Evolutionary conservation across 257 asterid genomes (phyloP).

Genomic region (Plectranthus barbatus): DNA sequence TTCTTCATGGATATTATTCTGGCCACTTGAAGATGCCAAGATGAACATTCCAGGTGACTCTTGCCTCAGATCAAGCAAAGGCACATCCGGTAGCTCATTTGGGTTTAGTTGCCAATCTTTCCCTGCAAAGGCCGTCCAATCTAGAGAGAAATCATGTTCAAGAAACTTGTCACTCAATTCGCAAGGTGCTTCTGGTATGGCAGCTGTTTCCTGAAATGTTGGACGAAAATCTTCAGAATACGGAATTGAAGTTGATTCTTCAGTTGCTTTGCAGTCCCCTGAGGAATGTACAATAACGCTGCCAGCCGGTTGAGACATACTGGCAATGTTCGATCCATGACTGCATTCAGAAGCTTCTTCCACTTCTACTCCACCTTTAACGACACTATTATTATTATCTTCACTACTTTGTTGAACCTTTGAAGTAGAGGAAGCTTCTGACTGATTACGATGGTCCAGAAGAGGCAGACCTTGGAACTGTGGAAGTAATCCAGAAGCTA

Average conservation of each 20-base stretch:
- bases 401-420: slow-evolving; percentile 71
- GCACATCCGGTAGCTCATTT: slow-evolving; percentile 44
- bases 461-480: slow-evolving; percentile 63
- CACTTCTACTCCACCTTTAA: slow-evolving; percentile 46
- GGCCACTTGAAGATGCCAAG: slow-evolving; percentile 37
- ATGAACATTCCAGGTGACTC: slow-evolving; percentile 42
- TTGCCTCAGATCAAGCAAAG: slow-evolving; percentile 16
- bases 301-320: slow-evolving; percentile 46
- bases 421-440: slow-evolving; percentile 51
- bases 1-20: slow-evolving; percentile 25
- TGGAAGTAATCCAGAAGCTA: slow-evolving; percentile 81
- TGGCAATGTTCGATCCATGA: slow-evolving; percentile 52
- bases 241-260: slow-evolving; percentile 34
- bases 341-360: slow-evolving; percentile 89
- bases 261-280: slow-evolving; percentile 35
- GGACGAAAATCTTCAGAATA: slow-evolving; percentile 40
- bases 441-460: slow-evolving; percentile 41
- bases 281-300: slow-evolving; percentile 26
- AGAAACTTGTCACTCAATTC: slow-evolving; percentile 39
- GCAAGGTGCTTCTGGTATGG: slow-evolving; percentile 37
- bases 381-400: slow-evolving; percentile 54
- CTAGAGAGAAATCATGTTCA: slow-evolving; percentile 45
- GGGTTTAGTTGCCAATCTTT: slow-evolving; percentile 60
- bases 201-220: slow-evolving; percentile 34
- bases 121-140: slow-evolving; percentile 44